A percentile compares a stretch with the other conserved stretches of the same genome.
phyloP scores from a whole-genome alignment of 1,284 basidiomycete species.

The Xerocomus amazonicus region DNA sequence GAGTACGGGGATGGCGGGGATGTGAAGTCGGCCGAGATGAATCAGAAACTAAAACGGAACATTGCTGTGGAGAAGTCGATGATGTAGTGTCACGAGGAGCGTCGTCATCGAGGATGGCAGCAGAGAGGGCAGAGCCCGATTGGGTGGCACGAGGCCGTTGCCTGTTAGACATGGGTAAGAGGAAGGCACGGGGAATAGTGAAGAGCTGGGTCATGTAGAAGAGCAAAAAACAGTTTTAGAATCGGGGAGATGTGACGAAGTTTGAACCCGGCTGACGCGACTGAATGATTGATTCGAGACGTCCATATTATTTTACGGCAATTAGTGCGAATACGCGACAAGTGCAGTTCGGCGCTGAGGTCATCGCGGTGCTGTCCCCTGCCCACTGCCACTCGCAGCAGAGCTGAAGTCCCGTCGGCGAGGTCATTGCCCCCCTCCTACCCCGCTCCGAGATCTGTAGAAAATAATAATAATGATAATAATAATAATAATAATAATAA shows the following conservation, averaged over 20 bases:
- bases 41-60: constrained; percentile 13
- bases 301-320: no score
- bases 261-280: no score
- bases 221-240: no score
- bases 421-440: background rate
- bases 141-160: background rate
- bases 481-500: no score
- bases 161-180: background rate
- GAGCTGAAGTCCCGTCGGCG: background rate
- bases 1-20: background rate
- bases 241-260: no score
- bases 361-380: no score
- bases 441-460: background rate
- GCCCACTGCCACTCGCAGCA: no score
- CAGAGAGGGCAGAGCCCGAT: background rate
- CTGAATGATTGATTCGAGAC: no score
- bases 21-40: constrained; percentile 16
- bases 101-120: constrained; percentile 8
- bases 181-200: constrained; percentile 8
- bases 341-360: no score
- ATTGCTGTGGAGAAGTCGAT: constrained; percentile 11
- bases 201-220: no score
- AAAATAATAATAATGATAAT: no score
- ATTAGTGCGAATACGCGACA: no score
- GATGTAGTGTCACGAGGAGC: constrained; percentile 14